These are phyloP conservation scores for Crithidia expoeki DNA, from an alignment of 208 protist genomes.

Conservation along the genomic window DNA sequence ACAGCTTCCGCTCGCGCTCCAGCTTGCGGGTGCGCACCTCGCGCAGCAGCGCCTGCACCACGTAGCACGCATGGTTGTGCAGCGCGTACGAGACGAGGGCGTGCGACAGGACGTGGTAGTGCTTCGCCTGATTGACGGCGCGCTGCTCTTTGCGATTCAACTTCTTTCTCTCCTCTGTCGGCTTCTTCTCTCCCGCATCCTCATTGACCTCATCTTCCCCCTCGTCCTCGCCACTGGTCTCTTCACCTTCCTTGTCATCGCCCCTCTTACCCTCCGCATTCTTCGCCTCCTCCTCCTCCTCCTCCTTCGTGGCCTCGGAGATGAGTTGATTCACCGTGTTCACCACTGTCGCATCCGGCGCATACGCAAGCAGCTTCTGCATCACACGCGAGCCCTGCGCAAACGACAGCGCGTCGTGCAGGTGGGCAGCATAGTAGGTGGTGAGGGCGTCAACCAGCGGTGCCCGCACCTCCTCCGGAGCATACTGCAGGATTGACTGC, in stretches of 20 bases:
- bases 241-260: conserved; percentile 25
- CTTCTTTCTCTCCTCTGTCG: conserved; percentile 31
- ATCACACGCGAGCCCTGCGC: conserved; percentile 83
- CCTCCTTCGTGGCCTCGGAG: conserved; percentile 39
- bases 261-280: conserved; percentile 11
- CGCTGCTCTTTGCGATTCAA: conserved; percentile 58
- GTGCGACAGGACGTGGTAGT: conserved; percentile 66
- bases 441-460: conserved; percentile 48
- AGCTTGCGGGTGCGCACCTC: conserved; percentile 68
- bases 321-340: conserved; percentile 52
- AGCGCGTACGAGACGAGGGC: conserved; percentile 80
- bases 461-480: conserved; percentile 42
- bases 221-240: conserved; percentile 42
- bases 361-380: conserved; percentile 86
- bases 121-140: conserved; percentile 64
- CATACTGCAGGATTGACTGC: conserved; percentile 69
- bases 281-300: conserved; percentile 47
- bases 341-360: conserved; percentile 59
- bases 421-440: conserved; percentile 38
- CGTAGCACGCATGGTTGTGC: conserved; percentile 82
- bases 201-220: conserved; percentile 33
- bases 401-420: conserved; percentile 61
- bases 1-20: conserved; percentile 56
- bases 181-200: conserved; percentile 18
- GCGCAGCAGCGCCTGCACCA: conserved; percentile 78